Evolutionary conservation across 805 yeast genomes (phyloP).

Genomic region (Maudiozyma serrabonitensis): DNA sequence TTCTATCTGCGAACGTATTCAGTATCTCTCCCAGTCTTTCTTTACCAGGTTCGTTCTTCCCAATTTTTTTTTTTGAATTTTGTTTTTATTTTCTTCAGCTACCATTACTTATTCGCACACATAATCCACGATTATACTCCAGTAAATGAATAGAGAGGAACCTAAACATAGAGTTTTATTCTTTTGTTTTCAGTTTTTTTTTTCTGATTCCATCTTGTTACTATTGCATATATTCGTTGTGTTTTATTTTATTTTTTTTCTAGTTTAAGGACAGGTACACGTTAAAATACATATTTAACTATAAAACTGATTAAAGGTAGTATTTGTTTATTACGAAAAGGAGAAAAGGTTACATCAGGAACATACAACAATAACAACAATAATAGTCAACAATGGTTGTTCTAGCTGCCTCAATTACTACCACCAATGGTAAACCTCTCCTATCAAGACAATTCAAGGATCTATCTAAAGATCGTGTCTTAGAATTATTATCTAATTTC

Average conservation of each 20-base stretch:
- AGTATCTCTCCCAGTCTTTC: too few relatives aligned
- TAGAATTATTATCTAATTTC: conserved; percentile 75
- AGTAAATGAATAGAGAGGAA: too few relatives aligned
- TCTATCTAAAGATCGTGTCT: conserved; percentile 72
- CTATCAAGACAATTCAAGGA: conserved; percentile 88
- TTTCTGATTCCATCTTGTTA: background rate
- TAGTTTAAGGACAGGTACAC: conserved; percentile 2
- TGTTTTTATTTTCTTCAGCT: too few relatives aligned
- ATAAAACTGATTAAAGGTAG: background rate
- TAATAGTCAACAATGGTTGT: conserved; percentile 41
- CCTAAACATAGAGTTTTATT: too few relatives aligned
- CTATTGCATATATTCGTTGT: background rate
- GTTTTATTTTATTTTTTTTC: background rate
- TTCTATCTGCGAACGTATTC: too few relatives aligned
- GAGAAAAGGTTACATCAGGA: background rate
- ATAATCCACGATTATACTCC: too few relatives aligned
- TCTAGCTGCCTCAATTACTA: conserved; percentile 88
- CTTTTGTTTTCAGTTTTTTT: background rate
- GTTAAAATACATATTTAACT: background rate
- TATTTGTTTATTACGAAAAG: background rate
- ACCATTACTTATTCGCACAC: too few relatives aligned
- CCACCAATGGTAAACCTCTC: conserved; percentile 87
- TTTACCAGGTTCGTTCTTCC: too few relatives aligned
- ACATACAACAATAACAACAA: background rate
- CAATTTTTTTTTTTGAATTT: too few relatives aligned